Evolutionary conservation across 2,329 filamentous ascomycete genomes (phyloP).

Genomic region (Dactylellina parvicollis): DNA sequence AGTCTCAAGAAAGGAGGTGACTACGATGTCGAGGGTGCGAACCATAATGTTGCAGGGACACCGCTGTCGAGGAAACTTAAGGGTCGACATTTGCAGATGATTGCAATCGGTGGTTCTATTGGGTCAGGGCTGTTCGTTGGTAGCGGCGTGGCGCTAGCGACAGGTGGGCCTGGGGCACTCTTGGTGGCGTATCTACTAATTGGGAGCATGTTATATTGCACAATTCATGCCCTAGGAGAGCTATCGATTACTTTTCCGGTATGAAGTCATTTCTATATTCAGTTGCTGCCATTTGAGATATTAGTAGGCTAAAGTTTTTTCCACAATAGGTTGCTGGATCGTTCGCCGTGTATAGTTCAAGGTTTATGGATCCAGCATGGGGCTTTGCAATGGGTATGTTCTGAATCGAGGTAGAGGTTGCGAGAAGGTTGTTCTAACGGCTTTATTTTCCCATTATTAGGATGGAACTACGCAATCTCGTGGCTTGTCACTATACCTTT

Average conservation of each 20-base stretch:
- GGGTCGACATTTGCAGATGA: conserved; percentile 92
- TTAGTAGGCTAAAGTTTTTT: background rate
- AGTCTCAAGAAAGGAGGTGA: conserved; percentile 34
- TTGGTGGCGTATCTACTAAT: conserved; percentile 81
- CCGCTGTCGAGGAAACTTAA: conserved; percentile 81
- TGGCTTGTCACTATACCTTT: conserved; percentile 86
- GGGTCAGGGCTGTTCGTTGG: conserved; percentile 88
- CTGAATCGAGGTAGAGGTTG: conserved; percentile 74
- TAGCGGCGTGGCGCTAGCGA: conserved; percentile 75
- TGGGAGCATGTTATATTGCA: conserved; percentile 88
- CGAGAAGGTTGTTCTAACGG: background rate
- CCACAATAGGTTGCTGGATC: conserved; percentile 72
- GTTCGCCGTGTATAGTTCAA: conserved; percentile 89
- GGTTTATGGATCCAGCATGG: conserved; percentile 93
- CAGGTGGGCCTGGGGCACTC: conserved; percentile 80
- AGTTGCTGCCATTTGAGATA: no score
- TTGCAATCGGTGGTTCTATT: conserved; percentile 92
- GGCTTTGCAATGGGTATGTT: conserved; percentile 83
- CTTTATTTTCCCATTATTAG: background rate
- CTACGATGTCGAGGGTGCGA: conserved; percentile 56
- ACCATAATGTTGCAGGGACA: conserved; percentile 64
- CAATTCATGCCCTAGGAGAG: conserved; percentile 89
- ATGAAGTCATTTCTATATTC: background rate
- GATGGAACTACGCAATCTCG: conserved; percentile 77
- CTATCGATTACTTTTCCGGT: conserved; percentile 90